Evolutionary conservation across 345 rosid genomes (phyloP).

Genomic region (Hirschfeldia incana): DNA sequence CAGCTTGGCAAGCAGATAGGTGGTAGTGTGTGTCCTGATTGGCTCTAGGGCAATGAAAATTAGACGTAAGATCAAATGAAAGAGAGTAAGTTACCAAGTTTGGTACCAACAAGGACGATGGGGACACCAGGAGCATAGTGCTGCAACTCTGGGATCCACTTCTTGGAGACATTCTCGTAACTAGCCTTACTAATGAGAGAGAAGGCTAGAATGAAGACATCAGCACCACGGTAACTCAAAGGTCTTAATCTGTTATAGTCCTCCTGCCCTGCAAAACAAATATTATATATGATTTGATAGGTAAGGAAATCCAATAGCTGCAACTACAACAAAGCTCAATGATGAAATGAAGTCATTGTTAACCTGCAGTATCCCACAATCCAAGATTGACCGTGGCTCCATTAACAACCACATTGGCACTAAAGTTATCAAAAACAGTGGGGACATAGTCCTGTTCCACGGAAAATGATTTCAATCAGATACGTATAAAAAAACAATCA

Average conservation of each 20-base stretch:
- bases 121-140: constrained; percentile 97
- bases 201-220: constrained; percentile 88
- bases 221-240: constrained; percentile 88
- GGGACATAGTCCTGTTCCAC: constrained; percentile 80
- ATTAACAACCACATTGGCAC: constrained; percentile 89
- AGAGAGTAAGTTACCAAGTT: constrained; percentile 60
- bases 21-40: too few relatives aligned
- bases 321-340: neutral
- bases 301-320: neutral
- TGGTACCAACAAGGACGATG: constrained; percentile 86
- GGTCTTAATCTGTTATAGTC: constrained; percentile 91
- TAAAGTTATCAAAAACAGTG: constrained; percentile 91
- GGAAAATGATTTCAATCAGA: neutral
- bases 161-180: constrained; percentile 92
- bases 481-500: neutral
- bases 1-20: neutral
- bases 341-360: neutral
- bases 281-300: too few relatives aligned
- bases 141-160: constrained; percentile 94
- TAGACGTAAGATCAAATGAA: neutral
- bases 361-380: constrained; percentile 97
- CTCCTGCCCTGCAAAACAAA: constrained; percentile 70
- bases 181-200: constrained; percentile 98
- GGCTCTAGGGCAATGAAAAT: too few relatives aligned
- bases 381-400: constrained; percentile 85